phyloP scores from a whole-genome alignment of 306 rosid species.

The Pterocarpus macrocarpus region DNA sequence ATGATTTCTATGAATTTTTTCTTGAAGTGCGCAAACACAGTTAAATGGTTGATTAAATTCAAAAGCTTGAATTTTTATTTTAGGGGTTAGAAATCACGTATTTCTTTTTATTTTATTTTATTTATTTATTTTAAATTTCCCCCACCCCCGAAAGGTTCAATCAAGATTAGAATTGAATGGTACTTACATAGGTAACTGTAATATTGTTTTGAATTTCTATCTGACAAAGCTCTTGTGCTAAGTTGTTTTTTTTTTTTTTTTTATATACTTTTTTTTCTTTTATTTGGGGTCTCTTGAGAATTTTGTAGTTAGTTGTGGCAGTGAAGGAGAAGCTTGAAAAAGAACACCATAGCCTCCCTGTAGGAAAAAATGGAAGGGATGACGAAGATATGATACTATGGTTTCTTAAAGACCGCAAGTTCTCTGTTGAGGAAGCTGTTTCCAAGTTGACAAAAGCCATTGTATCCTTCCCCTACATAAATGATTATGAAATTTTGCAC shows the following conservation, averaged over 20 bases:
- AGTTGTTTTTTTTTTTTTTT: not conserved
- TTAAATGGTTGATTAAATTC: not conserved
- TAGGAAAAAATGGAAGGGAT: conserved; percentile 91
- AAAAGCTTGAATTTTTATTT: not conserved
- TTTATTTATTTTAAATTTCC: no score
- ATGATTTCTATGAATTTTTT: not conserved
- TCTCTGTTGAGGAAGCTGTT: conserved; percentile 71
- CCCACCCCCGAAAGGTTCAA: not conserved
- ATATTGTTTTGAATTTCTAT: not conserved
- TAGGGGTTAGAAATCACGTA: not conserved
- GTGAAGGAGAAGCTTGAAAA: conserved; percentile 89
- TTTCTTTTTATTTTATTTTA: no score
- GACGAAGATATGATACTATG: conserved; percentile 96
- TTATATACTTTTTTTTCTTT: no score
- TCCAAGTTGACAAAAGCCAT: conserved; percentile 81
- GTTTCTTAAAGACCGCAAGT: conserved; percentile 92
- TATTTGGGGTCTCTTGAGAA: not conserved
- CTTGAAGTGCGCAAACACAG: not conserved
- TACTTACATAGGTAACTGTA: not conserved
- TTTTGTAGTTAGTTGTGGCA: conserved; percentile 75
- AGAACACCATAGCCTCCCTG: conserved; percentile 68
- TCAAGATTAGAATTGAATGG: not conserved
- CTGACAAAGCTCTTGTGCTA: not conserved
- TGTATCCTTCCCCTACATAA: conserved; percentile 65
- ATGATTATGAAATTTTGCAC: not conserved